These are phyloP conservation scores for Jacaranda copaia DNA, from an alignment of 257 asterid species.

Conservation along the genomic window DNA sequence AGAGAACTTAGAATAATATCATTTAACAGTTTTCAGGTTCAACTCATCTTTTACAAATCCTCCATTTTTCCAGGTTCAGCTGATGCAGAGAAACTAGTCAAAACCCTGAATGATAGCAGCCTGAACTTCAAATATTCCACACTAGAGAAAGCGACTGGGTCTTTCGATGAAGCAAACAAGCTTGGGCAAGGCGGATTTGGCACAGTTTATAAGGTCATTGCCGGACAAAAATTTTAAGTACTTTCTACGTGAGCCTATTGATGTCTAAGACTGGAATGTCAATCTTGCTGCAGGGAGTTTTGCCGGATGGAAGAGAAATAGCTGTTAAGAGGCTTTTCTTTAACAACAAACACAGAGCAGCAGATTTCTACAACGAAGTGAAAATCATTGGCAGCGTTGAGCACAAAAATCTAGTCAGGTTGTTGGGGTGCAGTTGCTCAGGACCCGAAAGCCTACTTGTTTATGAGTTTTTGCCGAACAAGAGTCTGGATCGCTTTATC, in stretches of 20 bases:
- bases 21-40: not conserved
- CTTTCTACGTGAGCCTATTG: not conserved
- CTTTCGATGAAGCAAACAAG: conserved; percentile 75
- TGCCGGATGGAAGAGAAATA: conserved; percentile 84
- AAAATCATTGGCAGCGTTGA: conserved; percentile 78
- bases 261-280: conserved; percentile 18
- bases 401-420: conserved; percentile 82
- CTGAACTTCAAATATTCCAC: conserved; percentile 85
- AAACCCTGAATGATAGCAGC: conserved; percentile 74
- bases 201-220: conserved; percentile 75
- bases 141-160: conserved; percentile 78
- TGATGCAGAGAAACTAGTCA: conserved; percentile 65
- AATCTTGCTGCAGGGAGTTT: conserved; percentile 54
- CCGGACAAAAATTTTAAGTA: not conserved
- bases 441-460: conserved; percentile 93
- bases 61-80: conserved; percentile 45
- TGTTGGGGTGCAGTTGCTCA: conserved; percentile 87
- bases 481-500: conserved; percentile 79
- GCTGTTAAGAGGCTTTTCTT: conserved; percentile 92
- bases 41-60: not conserved
- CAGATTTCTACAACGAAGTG: conserved; percentile 83
- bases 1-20: not conserved
- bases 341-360: conserved; percentile 80
- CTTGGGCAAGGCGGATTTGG: conserved; percentile 96
- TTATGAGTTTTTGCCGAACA: conserved; percentile 70